Conservation (phyloP, 768 basidiomycete genomes). For the Boletus subparvulus region DNA sequence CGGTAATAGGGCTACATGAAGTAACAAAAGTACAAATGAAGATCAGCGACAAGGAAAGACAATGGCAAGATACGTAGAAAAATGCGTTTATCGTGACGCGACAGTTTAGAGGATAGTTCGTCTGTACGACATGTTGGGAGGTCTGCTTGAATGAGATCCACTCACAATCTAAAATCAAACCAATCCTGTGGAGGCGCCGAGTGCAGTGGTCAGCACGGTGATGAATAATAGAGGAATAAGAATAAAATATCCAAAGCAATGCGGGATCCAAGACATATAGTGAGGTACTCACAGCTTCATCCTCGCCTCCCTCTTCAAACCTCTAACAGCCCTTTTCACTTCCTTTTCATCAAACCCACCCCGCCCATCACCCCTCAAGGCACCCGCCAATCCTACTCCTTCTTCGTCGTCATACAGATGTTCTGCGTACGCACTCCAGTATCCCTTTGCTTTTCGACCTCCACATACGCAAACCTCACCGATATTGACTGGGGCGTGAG, state of each 20-base stretch:
- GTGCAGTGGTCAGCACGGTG: constrained; percentile 4
- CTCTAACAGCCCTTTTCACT: constrained; percentile 62
- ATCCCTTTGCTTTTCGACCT: constrained; percentile 59
- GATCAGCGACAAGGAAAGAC: background rate
- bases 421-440: constrained; percentile 68
- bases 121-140: constrained; percentile 2
- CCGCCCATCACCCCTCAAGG: constrained; percentile 45
- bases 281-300: constrained; percentile 64
- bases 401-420: constrained; percentile 46
- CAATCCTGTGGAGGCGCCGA: constrained; percentile 17
- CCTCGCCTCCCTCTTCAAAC: constrained; percentile 62
- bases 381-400: constrained; percentile 43
- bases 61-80: background rate
- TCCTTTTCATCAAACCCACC: constrained; percentile 71
- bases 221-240: background rate
- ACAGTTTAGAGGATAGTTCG: background rate
- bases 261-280: background rate
- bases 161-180: constrained; percentile 30
- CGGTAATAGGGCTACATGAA: constrained; percentile 63
- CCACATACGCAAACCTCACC: constrained; percentile 52
- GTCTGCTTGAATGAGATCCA: constrained; percentile 2
- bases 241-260: background rate
- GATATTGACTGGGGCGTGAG: constrained; percentile 12
- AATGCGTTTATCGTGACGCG: background rate
- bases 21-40: constrained; percentile 8